A percentile compares a stretch with the other conserved stretches of the same genome.
phyloP scores from a whole-genome alignment of 2,329 filamentous ascomycete species.

The Nigrospora sphaerica region DNA sequence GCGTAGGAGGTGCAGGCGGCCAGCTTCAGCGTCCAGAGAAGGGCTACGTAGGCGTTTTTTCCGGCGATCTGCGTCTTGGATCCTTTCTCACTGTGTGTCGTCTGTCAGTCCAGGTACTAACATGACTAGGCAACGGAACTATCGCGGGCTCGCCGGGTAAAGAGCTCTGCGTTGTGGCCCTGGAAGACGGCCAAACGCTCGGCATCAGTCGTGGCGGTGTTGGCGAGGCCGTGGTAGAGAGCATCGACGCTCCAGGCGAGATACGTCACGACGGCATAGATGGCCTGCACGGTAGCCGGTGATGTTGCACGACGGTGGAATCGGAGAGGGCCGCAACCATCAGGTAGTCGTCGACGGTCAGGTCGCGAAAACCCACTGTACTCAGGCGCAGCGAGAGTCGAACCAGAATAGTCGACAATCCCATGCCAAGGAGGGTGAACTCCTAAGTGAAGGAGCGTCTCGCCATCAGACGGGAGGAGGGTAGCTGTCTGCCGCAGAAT shows the following conservation, averaged over 20 bases:
- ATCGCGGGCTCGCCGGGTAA: neutral
- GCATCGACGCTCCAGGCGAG: conserved; percentile 8
- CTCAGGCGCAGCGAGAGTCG: neutral
- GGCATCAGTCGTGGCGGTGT: conserved; percentile 1
- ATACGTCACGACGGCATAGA: neutral
- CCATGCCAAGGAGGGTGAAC: neutral
- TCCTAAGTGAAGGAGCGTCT: neutral
- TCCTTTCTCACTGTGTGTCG: conserved; percentile 1
- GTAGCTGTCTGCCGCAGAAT: neutral
- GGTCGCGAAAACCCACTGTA: neutral
- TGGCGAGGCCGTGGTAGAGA: conserved; percentile 2
- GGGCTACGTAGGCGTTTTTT: conserved; percentile 3
- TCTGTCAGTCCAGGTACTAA: neutral
- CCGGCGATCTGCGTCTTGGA: conserved; percentile 8
- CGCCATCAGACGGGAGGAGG: neutral
- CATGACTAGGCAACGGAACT: neutral
- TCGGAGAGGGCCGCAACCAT: neutral
- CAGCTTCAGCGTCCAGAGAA: conserved; percentile 8
- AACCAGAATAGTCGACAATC: neutral
- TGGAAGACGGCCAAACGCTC: neutral
- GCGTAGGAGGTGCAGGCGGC: conserved; percentile 7
- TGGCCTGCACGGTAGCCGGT: too few species aligned
- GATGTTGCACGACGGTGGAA: too few species aligned
- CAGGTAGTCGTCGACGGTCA: neutral
- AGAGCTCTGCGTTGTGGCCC: neutral